Evolutionary conservation across 2,329 filamentous ascomycete genomes (phyloP), one percentile per base, ranked within the genome.

Genomic region (Epicoccum nigrum): DNA sequence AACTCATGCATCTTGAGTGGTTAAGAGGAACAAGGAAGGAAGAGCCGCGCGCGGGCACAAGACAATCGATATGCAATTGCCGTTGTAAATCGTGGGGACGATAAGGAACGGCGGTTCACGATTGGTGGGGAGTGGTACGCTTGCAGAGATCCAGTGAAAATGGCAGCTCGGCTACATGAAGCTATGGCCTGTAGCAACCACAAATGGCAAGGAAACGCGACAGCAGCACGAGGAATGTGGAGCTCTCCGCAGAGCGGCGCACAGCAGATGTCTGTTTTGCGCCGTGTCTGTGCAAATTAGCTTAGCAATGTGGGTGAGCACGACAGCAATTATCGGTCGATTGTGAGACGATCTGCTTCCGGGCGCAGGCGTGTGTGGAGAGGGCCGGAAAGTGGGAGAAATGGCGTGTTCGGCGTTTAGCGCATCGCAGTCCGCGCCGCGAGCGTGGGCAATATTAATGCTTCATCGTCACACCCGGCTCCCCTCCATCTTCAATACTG

Each of bases 1-100:
- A 85, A 77, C 74, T 86, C 84, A 71, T 86, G 83, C 84, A 86
- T 86, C 52, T 56, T 50, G 54, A 51, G 54, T 53, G 42, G 23
- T 42, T 31, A 32, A 40, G 41, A 25, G 20, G 11, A 45, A 34
- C 27, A n/a, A 40, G 32, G 38, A 38, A 39, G 41, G 28, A 45
- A 41, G 52, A 55, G 56, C 56, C 49, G 51, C 45, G 53, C 45
- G 51, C 56, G 59, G 58, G 51, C 51, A 33, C 21, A 39, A 51
- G 40, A 41, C 53, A 53, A 59, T 60, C 58, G 58, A 62, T 65
- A 62, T 58, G 55, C 62, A 66, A 64, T 66, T 58, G 54, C 57
- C 49, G 44, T 53, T 53, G 60, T 65, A 59, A 64, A 55, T 50
- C 58, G 67, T 63, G 63, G 64, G 63, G 63, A 60, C 37, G 63